phyloP scores from a whole-genome alignment of 2,329 filamentous ascomycete species.

The Ilyonectria destructans region DNA sequence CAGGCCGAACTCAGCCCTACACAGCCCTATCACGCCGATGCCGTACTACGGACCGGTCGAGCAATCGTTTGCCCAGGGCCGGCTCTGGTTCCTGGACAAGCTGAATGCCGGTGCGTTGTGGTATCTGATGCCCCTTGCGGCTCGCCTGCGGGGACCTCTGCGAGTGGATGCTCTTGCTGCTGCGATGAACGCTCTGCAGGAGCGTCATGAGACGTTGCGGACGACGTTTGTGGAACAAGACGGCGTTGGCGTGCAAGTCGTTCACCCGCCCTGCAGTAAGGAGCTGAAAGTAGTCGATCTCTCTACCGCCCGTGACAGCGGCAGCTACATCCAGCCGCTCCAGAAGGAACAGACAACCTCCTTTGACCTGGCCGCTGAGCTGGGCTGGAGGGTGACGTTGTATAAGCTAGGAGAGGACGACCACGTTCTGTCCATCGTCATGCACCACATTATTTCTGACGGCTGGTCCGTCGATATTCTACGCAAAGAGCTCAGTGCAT shows the following conservation, averaged over 20 bases:
- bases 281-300: background rate
- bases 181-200: slow-evolving; percentile 34
- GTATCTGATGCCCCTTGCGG: slow-evolving; percentile 33
- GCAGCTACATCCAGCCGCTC: no score
- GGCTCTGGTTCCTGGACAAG: slow-evolving; percentile 41
- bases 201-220: slow-evolving; percentile 39
- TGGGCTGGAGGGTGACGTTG: slow-evolving; percentile 30
- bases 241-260: slow-evolving; percentile 18
- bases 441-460: slow-evolving; percentile 44
- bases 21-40: no score
- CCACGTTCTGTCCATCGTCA: slow-evolving; percentile 32
- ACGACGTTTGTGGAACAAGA: slow-evolving; percentile 31
- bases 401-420: slow-evolving; percentile 11
- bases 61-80: no score
- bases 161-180: slow-evolving; percentile 15
- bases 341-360: slow-evolving; percentile 17
- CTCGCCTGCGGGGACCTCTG: slow-evolving; percentile 29
- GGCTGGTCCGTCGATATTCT: slow-evolving; percentile 38
- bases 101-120: slow-evolving; percentile 31
- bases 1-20: no score
- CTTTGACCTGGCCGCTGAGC: slow-evolving; percentile 30
- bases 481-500: background rate
- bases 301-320: slow-evolving; percentile 22
- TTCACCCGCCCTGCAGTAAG: slow-evolving; percentile 3
- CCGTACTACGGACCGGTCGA: background rate